Evolutionary conservation across 2,329 filamentous ascomycete genomes (phyloP), one percentile per base, ranked within the genome.

Genomic region (Stromatinia cepivora): DNA sequence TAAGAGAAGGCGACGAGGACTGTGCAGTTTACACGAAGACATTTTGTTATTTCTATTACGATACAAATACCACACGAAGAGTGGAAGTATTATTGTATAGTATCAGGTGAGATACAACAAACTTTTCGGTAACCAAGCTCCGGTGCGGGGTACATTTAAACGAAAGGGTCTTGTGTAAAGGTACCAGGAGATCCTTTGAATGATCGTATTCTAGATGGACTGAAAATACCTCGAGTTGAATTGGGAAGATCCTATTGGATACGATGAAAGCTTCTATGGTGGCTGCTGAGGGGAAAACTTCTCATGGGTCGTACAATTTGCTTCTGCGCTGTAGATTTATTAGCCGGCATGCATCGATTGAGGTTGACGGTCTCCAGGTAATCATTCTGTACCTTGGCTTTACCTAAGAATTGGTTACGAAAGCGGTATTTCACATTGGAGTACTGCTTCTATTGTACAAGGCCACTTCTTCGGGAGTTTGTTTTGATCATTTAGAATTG

Each of bases 91-190:
- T 17, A 56, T 54, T 52, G 66, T 46, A 50, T 48, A 64, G 48
- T 48, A 56, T 64, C 66, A 57, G 66, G 50, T 64, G 50, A 63
- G 58, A 53, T 63, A 56, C 64, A 36, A 46, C n/a, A 17, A 67
- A 45, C 25, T 22, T 53, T 42, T 52, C n/a, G 17, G 66, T 34
- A 52, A 52, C 39, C 45, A 50, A 31, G 42, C 64, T 50, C 61
- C 48, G 58, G n/a, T 42, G 66, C 66, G 66, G 66, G 66, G 58
- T 69, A 48, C 39, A 48, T 22, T 28, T 22, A 45, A 50, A 53
- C 39, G 58, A 39, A 31, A 54, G 39, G 7, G 46, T 36, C 59
- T 45, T 42, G 22, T 45, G 45, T 54, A 20, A 54, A 42, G 39
- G 52, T 48, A 48, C 42, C 8, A 36, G 53, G 17, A 36, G 31